A percentile compares a stretch with the other conserved stretches of the same genome.
phyloP scores from a whole-genome alignment of 202 grass and related monocot species.

The Schoenoplectus tabernaemontani region DNA sequence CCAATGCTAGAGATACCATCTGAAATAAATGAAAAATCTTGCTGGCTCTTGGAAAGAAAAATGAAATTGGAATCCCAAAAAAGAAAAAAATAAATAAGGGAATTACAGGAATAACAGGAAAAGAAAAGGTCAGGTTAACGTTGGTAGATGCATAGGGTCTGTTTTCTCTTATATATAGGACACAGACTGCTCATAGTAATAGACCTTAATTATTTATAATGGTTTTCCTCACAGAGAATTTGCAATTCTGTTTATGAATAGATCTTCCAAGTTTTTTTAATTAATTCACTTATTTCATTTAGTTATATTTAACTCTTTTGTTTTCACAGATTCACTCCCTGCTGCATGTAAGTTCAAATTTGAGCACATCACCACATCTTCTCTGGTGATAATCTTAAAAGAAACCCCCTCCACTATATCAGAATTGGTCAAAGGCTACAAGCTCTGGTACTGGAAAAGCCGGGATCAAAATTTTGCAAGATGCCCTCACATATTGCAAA shows the following conservation, averaged over 20 bases:
- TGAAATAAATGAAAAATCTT: neutral
- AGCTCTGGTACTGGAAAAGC: constrained; percentile 88
- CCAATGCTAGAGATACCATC: neutral
- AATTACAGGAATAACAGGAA: neutral
- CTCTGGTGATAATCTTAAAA: constrained; percentile 65
- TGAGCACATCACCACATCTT: constrained; percentile 65
- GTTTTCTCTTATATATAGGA: neutral
- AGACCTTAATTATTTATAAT: neutral
- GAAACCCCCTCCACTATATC: constrained; percentile 52
- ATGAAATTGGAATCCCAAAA: neutral
- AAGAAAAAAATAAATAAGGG: neutral
- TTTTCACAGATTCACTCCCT: constrained; percentile 82
- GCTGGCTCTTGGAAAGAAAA: neutral
- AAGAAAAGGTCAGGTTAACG: neutral
- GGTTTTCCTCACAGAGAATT: neutral
- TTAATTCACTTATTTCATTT: constrained; percentile 11
- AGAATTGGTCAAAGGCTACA: constrained; percentile 66
- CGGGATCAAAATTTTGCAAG: constrained; percentile 44
- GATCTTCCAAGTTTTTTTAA: neutral
- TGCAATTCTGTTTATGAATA: constrained; percentile 15
- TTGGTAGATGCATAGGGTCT: neutral
- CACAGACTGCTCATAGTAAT: neutral
- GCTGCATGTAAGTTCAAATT: constrained; percentile 85
- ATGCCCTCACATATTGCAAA: constrained; percentile 57
- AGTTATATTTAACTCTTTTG: constrained; percentile 13